Percentiles rank a stretch among this genome's conserved stretches.
These are phyloP conservation scores for Aspergillus proliferans DNA, from an alignment of 2,329 filamentous ascomycete species.

Conservation along the genomic window DNA sequence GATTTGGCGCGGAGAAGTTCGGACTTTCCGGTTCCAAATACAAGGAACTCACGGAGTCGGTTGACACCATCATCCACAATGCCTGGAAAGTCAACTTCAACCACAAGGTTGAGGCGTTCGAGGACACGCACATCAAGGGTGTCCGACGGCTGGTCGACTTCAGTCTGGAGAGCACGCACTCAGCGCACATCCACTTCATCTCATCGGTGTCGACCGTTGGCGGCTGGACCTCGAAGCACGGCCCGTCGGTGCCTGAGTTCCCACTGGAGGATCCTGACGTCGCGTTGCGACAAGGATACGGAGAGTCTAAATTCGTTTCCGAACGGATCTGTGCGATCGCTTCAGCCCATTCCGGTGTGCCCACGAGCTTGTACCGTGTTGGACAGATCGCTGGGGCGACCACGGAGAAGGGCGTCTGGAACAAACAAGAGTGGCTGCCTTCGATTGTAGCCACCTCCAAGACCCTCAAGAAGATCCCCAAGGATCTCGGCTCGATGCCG, in stretches of 20 bases:
- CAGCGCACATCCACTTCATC: conserved; percentile 24
- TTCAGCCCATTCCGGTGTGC: conserved; percentile 16
- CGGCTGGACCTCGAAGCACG: conserved; percentile 14
- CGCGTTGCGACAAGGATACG: conserved; percentile 33
- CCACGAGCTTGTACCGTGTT: conserved; percentile 22
- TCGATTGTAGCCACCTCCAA: conserved; percentile 26
- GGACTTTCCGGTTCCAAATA: conserved; percentile 9
- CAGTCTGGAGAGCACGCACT: conserved; percentile 13
- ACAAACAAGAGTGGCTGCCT: conserved; percentile 53
- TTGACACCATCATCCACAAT: conserved; percentile 29
- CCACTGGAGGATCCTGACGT: conserved; percentile 15
- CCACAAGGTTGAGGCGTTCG: conserved; percentile 26
- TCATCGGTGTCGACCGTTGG: conserved; percentile 25
- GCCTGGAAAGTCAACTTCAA: conserved; percentile 37
- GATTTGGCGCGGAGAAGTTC: conserved; percentile 7
- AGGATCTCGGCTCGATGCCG: neutral
- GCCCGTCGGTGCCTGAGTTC: conserved; percentile 21
- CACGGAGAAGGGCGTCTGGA: conserved; percentile 45
- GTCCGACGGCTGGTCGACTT: conserved; percentile 25
- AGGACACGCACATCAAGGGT: conserved; percentile 25
- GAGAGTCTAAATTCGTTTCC: conserved; percentile 32
- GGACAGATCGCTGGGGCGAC: conserved; percentile 32
- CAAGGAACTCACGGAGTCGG: conserved; percentile 16
- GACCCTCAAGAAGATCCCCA: neutral
- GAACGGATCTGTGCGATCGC: conserved; percentile 41